Conservation (phyloP, 2,329 filamentous ascomycete species). For the Arthrobotrys iridis region DNA sequence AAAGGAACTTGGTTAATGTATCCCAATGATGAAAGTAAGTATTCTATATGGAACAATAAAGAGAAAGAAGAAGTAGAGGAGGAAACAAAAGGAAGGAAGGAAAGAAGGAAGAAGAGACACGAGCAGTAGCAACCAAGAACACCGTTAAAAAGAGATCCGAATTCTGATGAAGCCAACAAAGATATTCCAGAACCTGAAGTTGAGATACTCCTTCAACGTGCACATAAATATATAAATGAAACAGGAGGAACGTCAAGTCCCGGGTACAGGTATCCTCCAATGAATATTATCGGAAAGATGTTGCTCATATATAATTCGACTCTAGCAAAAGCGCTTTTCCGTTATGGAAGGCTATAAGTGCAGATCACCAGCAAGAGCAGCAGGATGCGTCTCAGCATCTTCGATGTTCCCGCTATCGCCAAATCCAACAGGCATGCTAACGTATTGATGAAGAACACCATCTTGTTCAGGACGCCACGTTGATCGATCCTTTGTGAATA, state of each 20-base stretch:
- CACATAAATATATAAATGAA: not conserved
- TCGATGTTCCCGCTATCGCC: constrained; percentile 33
- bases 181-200: constrained; percentile 21
- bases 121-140: too few species aligned
- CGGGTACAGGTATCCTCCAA: constrained; percentile 28
- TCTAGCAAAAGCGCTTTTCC: not conserved
- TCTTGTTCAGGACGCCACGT: constrained; percentile 50
- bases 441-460: constrained; percentile 51
- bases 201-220: constrained; percentile 6
- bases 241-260: constrained; percentile 7
- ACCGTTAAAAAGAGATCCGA: constrained; percentile 5
- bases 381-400: constrained; percentile 15
- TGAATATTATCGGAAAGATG: constrained; percentile 15
- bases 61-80: not conserved
- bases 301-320: not conserved
- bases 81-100: constrained; percentile 6
- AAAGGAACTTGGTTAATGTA: not conserved
- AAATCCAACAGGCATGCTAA: constrained; percentile 51
- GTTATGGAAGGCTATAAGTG: constrained; percentile 26
- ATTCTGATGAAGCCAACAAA: constrained; percentile 7
- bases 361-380: constrained; percentile 32
- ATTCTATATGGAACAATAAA: constrained; percentile 6
- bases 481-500: constrained; percentile 48
- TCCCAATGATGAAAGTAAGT: constrained; percentile 18
- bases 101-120: too few species aligned